Conservation (phyloP, 1,284 basidiomycete genomes). For the Hemileia vastatrix region DNA sequence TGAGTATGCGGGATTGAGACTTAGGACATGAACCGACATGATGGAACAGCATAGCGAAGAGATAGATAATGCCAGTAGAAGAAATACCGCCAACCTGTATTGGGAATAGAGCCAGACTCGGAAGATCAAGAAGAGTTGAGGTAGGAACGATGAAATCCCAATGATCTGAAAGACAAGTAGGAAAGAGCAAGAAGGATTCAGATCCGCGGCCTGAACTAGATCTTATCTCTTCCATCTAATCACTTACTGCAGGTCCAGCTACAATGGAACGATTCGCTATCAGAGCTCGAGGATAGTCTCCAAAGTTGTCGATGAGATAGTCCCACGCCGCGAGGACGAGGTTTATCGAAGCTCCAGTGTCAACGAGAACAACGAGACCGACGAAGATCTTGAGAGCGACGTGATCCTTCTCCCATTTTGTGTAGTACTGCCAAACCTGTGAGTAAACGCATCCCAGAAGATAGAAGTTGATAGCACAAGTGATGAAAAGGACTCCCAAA, state of each 20-base stretch:
- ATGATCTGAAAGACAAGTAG: too few species aligned
- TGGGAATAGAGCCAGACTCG: too few species aligned
- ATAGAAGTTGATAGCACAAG: not conserved
- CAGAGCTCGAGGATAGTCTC: not conserved
- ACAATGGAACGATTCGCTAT: not conserved
- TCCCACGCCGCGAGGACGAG: not conserved
- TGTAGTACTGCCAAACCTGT: not conserved
- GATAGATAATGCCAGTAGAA: not conserved
- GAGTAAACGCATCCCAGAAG: not conserved
- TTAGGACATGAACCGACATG: not conserved
- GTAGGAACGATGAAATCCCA: too few species aligned
- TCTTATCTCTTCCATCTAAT: too few species aligned
- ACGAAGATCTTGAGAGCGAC: not conserved
- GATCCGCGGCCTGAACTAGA: too few species aligned
- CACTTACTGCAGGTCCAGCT: not conserved
- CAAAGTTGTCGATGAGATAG: not conserved
- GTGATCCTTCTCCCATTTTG: not conserved
- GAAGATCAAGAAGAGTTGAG: too few species aligned
- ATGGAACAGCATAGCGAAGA: not conserved
- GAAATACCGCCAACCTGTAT: not conserved
- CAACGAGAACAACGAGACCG: not conserved
- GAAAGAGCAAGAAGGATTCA: too few species aligned
- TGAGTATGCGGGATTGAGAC: not conserved
- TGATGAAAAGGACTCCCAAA: not conserved
- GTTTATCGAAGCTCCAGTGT: not conserved